Base-by-base conservation (phyloP, 2,329 filamentous ascomycete species). In the Fusarium zealandicum region DNA sequence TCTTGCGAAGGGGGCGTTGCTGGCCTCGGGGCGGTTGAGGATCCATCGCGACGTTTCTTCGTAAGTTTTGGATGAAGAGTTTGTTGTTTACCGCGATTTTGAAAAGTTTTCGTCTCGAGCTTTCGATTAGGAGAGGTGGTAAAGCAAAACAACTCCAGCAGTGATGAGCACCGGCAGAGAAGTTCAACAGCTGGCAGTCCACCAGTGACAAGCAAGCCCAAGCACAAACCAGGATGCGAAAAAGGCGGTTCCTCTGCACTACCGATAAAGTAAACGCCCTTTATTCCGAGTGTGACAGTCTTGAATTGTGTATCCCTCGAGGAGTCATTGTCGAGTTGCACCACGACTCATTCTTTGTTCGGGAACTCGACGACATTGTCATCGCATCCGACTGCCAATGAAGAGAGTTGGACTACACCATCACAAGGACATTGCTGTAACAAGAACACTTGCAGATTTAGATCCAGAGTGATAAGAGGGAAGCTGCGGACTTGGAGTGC, bases 271-370 rank as follows among this genome's bases (percentile, higher is more conserved):
- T 16, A n/a, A 30, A 46, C 17, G 22, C 28, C 35, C 42, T 48
- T 27, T 51, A 37, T 22, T 31, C 37, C 17, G 30, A 60, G 59
- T 60, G 46, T 37, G 50, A 60, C 59, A 57, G 27, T 17, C 50
- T 39, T 57, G 14, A 8, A 25, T 20, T 38, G 39, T 60, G 50
- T 52, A 43, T 46, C 46, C 45, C 30, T 28, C 20, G 11, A 30
- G 42, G 28, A 31, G 25, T 42, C 32, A 48, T 48, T n/a, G 32
- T 32, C 36, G 22, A 56, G 59, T 60, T 18, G 31, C 55, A 62
- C 59, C 18, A 39, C n/a, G 6, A 41, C 8, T n/a, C 10, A 10
- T 63, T 63, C 55, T 62, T 63, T 62, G 59, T 62, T 63, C 59
- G 25, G 16, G 49, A 7, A 27, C 36, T 62, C 25, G 12, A 37